Conservation (phyloP, 1,284 basidiomycete species). For the Irpex rosettiformis region DNA sequence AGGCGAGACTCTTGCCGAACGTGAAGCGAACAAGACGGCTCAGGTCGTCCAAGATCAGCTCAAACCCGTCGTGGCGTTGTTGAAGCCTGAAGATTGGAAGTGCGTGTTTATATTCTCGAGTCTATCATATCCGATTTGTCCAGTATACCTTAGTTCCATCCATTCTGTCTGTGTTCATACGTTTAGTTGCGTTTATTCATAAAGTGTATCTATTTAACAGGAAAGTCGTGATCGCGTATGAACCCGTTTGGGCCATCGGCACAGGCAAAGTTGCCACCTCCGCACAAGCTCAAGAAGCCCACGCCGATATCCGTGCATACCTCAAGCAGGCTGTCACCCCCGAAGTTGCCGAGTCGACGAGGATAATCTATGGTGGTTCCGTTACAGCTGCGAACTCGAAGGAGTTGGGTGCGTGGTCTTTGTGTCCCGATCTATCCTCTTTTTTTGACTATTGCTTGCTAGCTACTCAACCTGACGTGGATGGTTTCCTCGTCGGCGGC, state of each 20-base stretch:
- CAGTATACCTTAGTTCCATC: no score
- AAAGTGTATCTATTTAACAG: slow-evolving; percentile 42
- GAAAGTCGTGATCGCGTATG: slow-evolving; percentile 93
- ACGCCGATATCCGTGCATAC: slow-evolving; percentile 82
- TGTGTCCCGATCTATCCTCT: background rate
- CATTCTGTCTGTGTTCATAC: no score
- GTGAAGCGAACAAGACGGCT: slow-evolving; percentile 79
- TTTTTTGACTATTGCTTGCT: background rate
- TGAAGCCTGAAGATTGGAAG: slow-evolving; percentile 79
- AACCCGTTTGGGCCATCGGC: slow-evolving; percentile 98
- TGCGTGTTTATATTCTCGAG: slow-evolving; percentile 24
- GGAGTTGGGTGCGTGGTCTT: slow-evolving; percentile 81
- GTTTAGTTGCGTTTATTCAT: no score
- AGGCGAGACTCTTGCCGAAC: slow-evolving; percentile 90
- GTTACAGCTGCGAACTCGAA: slow-evolving; percentile 87
- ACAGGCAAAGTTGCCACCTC: slow-evolving; percentile 95
- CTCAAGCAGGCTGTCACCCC: slow-evolving; percentile 65
- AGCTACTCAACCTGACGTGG: slow-evolving; percentile 83
- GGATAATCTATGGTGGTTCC: slow-evolving; percentile 96
- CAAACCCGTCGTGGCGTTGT: slow-evolving; percentile 67
- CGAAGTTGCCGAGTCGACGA: slow-evolving; percentile 70
- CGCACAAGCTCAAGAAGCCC: slow-evolving; percentile 91
- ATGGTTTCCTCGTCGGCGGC: slow-evolving; percentile 99
- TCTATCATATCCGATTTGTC: background rate
- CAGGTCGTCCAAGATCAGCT: slow-evolving; percentile 84